A percentile compares a stretch with the other conserved stretches of the same genome.
These are phyloP conservation scores for Moesziomyces sp. DNA, from an alignment of 1,284 basidiomycete species.

Conservation along the genomic window DNA sequence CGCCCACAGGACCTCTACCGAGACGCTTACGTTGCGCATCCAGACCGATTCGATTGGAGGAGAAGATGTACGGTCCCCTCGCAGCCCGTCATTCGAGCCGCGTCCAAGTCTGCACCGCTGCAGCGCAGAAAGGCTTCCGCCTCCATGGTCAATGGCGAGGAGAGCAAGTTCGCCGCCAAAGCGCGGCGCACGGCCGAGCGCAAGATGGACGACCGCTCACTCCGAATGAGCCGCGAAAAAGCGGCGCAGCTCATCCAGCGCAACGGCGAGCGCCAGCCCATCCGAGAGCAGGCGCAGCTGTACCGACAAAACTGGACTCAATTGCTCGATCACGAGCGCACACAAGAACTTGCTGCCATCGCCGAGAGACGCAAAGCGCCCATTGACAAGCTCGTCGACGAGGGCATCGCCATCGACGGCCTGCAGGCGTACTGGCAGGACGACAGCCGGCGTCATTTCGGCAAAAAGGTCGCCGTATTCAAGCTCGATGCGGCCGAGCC, in stretches of 20 bases:
- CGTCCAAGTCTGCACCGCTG: conserved; percentile 4
- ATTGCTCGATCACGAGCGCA: conserved; percentile 49
- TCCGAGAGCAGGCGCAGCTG: conserved; percentile 22
- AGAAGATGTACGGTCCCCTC: conserved; percentile 10
- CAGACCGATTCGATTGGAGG: conserved; percentile 48
- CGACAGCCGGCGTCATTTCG: conserved; percentile 48
- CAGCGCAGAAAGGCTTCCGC: conserved; percentile 33
- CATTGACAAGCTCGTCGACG: conserved; percentile 44
- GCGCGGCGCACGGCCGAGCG: conserved; percentile 30
- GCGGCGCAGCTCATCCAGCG: conserved; percentile 17
- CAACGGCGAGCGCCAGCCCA: conserved; percentile 30
- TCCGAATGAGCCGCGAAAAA: conserved; percentile 37
- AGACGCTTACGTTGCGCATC: conserved; percentile 41
- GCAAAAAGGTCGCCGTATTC: conserved; percentile 58
- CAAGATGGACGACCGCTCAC: conserved; percentile 43
- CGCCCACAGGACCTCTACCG: conserved; percentile 38
- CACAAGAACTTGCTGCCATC: conserved; percentile 45
- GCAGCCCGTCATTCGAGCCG: not conserved
- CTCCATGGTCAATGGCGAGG: conserved; percentile 30
- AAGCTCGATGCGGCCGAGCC: conserved; percentile 53
- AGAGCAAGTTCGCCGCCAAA: conserved; percentile 43
- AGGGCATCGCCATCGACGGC: conserved; percentile 55
- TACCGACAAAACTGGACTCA: conserved; percentile 53
- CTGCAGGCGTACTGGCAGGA: conserved; percentile 63
- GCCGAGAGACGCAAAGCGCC: conserved; percentile 50